Percentiles rank a stretch among this genome's conserved stretches.
These are phyloP conservation scores for Allium sativum DNA, from an alignment of 106 monocot species.

Conservation along the genomic window DNA sequence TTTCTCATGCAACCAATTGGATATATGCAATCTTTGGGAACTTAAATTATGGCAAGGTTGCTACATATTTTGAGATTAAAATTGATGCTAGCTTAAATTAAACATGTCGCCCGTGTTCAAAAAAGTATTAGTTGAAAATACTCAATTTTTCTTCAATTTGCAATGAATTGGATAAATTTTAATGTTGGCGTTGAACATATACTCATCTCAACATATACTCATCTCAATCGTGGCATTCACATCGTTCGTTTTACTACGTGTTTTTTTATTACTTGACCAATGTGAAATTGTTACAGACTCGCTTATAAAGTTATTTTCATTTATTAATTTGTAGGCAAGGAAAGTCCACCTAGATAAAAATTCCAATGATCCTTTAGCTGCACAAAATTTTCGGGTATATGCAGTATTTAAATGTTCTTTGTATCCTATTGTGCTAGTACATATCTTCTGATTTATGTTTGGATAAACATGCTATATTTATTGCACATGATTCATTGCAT, in stretches of 20 bases:
- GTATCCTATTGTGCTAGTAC: not conserved
- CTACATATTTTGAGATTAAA: not conserved
- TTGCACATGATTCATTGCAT: not conserved
- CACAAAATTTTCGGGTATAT: slow-evolving; percentile 26
- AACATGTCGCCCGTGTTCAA: not conserved
- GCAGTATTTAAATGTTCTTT: not conserved
- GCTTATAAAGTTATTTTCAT: not conserved
- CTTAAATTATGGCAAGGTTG: too few relatives aligned
- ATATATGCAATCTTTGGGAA: too few relatives aligned
- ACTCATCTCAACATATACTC: too few relatives aligned
- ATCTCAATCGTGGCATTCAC: too few relatives aligned
- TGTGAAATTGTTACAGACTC: not conserved
- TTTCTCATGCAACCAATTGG: too few relatives aligned
- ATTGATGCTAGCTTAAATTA: not conserved
- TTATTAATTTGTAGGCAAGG: slow-evolving; percentile 13
- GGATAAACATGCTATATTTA: not conserved
- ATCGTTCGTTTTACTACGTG: not conserved
- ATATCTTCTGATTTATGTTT: slow-evolving; percentile 1
- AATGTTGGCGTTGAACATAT: too few relatives aligned
- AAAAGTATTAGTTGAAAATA: not conserved
- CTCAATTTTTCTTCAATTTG: too few relatives aligned
- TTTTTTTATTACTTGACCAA: not conserved
- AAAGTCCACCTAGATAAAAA: slow-evolving; percentile 21
- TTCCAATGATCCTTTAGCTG: slow-evolving; percentile 16
- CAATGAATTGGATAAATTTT: too few relatives aligned